A percentile compares a stretch with the other conserved stretches of the same genome.
These are phyloP conservation scores for Neocucurbitaria cava DNA, from an alignment of 2,329 filamentous ascomycete genomes.

Conservation along the genomic window DNA sequence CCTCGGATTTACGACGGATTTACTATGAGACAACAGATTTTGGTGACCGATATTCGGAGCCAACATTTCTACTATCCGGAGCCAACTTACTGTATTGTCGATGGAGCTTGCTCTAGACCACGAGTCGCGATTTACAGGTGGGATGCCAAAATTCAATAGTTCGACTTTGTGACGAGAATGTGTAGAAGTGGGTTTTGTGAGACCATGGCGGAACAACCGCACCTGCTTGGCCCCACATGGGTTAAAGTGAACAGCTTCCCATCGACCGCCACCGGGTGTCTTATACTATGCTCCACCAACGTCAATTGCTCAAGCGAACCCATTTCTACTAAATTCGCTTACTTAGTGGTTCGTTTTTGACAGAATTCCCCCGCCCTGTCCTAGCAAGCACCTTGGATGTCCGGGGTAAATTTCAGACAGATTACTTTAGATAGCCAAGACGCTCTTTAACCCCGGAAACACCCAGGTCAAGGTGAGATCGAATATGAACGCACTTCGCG, in stretches of 20 bases:
- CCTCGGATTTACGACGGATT: not conserved
- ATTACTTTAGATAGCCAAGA: slow-evolving; percentile 31
- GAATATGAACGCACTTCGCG: slow-evolving; percentile 15
- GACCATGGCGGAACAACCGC: not conserved
- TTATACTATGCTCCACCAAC: not conserved
- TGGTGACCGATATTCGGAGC: too few relatives aligned
- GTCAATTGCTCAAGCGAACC: not conserved
- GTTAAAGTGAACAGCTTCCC: not conserved
- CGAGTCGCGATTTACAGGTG: too few relatives aligned
- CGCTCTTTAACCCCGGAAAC: slow-evolving; percentile 16
- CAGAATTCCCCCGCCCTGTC: slow-evolving; percentile 3
- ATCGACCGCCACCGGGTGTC: not conserved
- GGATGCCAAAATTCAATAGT: not conserved
- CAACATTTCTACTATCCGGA: too few relatives aligned
- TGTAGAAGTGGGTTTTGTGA: too few relatives aligned
- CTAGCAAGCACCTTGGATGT: slow-evolving; percentile 7
- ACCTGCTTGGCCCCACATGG: not conserved
- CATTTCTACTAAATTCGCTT: not conserved
- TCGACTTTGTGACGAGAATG: too few relatives aligned
- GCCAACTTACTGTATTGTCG: too few relatives aligned
- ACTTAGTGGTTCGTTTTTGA: not conserved
- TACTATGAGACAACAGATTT: too few relatives aligned
- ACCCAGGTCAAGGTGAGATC: slow-evolving; percentile 9
- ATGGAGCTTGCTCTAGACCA: too few relatives aligned
- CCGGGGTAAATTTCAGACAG: slow-evolving; percentile 20